Conservation (phyloP, 2,329 filamentous ascomycete species). For the Phialophora macrospora region DNA sequence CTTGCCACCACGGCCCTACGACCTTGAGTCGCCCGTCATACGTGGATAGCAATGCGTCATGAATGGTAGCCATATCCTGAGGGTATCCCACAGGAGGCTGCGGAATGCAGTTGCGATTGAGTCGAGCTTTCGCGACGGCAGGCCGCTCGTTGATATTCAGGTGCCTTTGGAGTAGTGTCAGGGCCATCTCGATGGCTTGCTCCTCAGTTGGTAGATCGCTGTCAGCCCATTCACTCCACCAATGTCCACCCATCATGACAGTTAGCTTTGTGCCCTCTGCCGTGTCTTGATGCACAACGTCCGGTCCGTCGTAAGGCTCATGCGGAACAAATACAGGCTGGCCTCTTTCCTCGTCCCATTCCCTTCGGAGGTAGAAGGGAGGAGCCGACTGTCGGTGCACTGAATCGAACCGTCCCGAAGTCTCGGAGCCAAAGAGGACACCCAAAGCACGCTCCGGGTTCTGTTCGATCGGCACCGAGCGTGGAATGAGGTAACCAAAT, state of each 20-base stretch:
- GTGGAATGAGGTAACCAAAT: constrained; percentile 91
- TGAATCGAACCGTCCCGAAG: constrained; percentile 44
- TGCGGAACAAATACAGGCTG: not conserved
- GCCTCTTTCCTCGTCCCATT: not conserved
- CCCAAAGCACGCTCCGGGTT: constrained; percentile 86
- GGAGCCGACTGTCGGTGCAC: not conserved
- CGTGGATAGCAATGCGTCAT: constrained; percentile 57
- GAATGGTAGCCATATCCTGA: constrained; percentile 62
- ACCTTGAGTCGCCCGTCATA: constrained; percentile 71
- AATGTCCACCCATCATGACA: constrained; percentile 92
- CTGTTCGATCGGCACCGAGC: constrained; percentile 68
- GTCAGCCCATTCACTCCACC: constrained; percentile 71
- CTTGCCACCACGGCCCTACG: constrained; percentile 58
- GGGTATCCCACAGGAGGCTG: constrained; percentile 85
- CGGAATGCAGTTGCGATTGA: constrained; percentile 78
- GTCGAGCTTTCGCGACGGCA: constrained; percentile 63
- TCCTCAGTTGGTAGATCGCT: constrained; percentile 65
- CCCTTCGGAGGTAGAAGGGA: not conserved
- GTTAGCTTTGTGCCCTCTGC: constrained; percentile 79
- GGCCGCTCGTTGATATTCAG: constrained; percentile 70
- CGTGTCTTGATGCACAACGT: constrained; percentile 56
- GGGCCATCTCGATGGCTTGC: constrained; percentile 72
- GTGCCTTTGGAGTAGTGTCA: constrained; percentile 71
- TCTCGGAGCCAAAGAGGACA: constrained; percentile 86
- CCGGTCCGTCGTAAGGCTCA: not conserved